Conservation (phyloP, 345 rosid species). For the Syzygium aromaticum region DNA sequence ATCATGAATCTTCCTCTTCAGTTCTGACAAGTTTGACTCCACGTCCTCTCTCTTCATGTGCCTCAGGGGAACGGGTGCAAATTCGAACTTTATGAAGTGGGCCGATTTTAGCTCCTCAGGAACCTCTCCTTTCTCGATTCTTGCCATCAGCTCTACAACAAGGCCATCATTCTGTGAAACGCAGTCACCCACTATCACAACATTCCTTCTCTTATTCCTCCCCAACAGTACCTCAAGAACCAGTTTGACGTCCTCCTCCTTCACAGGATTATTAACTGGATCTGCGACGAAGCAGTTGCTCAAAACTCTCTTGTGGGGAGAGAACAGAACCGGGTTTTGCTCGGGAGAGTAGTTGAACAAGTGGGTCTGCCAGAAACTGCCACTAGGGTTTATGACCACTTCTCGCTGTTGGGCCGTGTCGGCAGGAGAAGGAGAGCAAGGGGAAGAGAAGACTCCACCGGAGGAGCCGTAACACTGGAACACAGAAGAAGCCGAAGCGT, state of each 20-base stretch:
- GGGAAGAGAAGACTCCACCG: constrained; percentile 85
- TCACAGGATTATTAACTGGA: constrained; percentile 8
- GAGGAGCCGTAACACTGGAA: constrained; percentile 47
- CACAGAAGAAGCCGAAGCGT: constrained; percentile 45
- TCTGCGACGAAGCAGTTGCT: constrained; percentile 5
- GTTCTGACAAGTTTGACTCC: constrained; percentile 40
- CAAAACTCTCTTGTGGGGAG: constrained; percentile 29
- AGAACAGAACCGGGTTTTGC: constrained; percentile 44
- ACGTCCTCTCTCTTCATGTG: constrained; percentile 65
- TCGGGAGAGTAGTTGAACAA: constrained; percentile 44
- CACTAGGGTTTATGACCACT: constrained; percentile 28
- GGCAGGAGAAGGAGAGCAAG: constrained; percentile 57
- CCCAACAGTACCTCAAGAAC: constrained; percentile 56
- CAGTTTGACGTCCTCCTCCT: constrained; percentile 55
- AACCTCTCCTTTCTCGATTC: constrained; percentile 65
- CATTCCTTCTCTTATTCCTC: constrained; percentile 50
- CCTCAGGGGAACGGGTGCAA: constrained; percentile 51
- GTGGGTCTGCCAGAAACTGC: constrained; percentile 48
- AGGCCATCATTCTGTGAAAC: constrained; percentile 46
- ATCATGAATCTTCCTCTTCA: constrained; percentile 57
- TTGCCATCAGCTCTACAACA: constrained; percentile 42
- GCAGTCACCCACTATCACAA: constrained; percentile 70
- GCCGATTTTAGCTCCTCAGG: constrained; percentile 54
- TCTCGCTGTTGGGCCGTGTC: background rate
- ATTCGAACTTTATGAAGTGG: constrained; percentile 56